These are phyloP conservation scores for Scenedesmus sp. DNA, from an alignment of 163 green algal species.

Conservation along the genomic window DNA sequence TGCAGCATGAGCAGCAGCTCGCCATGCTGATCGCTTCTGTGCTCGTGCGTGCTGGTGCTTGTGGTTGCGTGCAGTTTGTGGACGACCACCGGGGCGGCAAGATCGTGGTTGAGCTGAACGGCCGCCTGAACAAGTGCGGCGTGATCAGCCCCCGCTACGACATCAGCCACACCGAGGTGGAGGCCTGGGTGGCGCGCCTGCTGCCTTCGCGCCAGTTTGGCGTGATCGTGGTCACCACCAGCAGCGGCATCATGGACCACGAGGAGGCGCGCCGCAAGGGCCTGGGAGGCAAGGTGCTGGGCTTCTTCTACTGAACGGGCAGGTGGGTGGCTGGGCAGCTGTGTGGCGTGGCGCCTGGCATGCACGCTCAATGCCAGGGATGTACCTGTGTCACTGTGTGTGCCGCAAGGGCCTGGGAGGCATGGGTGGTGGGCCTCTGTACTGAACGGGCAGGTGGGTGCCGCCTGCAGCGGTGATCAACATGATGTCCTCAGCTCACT, in stretches of 20 bases:
- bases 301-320: constrained; percentile 62
- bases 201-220: constrained; percentile 99
- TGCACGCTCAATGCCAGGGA: no score
- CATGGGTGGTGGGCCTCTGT: no score
- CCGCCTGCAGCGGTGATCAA: no score
- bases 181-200: constrained; percentile 97
- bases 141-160: constrained; percentile 99
- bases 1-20: no score
- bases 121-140: constrained; percentile 99
- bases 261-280: constrained; percentile 98
- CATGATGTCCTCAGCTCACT: constrained; percentile 81
- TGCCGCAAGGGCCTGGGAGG: no score
- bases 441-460: no score
- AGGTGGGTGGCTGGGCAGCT: no score
- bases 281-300: constrained; percentile 97
- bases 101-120: constrained; percentile 99
- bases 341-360: no score
- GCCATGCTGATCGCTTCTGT: background rate
- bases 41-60: background rate
- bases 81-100: constrained; percentile 99
- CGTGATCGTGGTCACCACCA: constrained; percentile 98
- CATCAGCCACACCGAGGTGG: constrained; percentile 90
- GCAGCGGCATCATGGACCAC: constrained; percentile 99
- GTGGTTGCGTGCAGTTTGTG: constrained; percentile 85
- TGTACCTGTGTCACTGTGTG: no score